Base-by-base conservation (phyloP, 768 basidiomycete species). In the Boletus tomentosulus region DNA sequence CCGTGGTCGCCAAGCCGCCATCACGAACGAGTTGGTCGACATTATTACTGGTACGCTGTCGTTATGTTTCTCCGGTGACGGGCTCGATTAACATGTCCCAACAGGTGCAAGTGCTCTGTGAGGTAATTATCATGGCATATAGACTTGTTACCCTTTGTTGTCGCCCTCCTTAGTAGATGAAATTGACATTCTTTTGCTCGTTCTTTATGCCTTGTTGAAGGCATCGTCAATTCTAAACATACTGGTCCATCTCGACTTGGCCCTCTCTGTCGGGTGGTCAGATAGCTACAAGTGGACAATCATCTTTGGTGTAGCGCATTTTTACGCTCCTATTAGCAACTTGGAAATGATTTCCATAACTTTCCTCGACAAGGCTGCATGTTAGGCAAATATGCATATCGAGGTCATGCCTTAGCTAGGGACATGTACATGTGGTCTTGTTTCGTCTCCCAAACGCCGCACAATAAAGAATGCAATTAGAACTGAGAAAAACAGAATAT, bases 1-100 rank as follows among this genome's bases (percentile, higher is more conserved):
- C 72, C 90, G 94, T 82, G 94, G 95, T 79, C 91, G 94, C 69
- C 94, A 98, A 78, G 94, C 94, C 59, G 87, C 93, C 61, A 98
- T 98, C 68, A 98, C 94, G 57, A 96, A 94, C 76, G 92, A 96
- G 76, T 76, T 92, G 66, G 89, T 92, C 59, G 91, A 92, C 72
- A 92, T 92, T 62, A 92, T 92, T 64, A 93, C 91, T 62, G 91
- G 91, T 91, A 55, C 61, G 81, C 33, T 27, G 25, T 28, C 3
- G 15, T n/a, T 6, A 7, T 34, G 39, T 22, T 25, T 24, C n/a
- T 47, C 30, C 5, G 51, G 54, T 25, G n/a, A n/a, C 13, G 7
- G 22, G 7, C 54, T 51, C 16, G 41, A 10, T 3, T 38, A 19
- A 38, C 31, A 34, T 16, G 49, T 34, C 5, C n/a, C 11, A 33